Conservation (phyloP, 345 rosid species). For the Euphorbia pulcherrima region DNA sequence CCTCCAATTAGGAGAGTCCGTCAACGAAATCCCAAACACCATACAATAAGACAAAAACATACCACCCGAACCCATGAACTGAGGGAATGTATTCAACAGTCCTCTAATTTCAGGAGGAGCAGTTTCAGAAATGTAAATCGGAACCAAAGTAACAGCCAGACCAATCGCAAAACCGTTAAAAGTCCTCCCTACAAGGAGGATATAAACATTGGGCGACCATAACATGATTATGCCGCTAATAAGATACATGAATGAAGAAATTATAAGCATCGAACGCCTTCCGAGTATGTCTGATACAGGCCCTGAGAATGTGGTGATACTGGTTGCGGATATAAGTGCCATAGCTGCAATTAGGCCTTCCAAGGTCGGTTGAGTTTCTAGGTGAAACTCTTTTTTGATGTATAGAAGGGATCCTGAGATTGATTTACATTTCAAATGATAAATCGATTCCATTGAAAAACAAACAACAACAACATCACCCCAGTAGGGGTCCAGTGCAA, state of each 20-base stretch:
- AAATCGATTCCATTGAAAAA: too few species aligned
- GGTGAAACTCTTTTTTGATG: constrained; percentile 62
- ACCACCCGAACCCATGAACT: constrained; percentile 88
- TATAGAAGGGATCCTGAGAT: too few species aligned
- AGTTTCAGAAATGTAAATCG: constrained; percentile 87
- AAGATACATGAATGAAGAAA: constrained; percentile 70
- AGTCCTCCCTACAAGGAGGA: constrained; percentile 74
- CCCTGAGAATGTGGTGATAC: constrained; percentile 91
- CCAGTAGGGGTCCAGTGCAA: too few species aligned
- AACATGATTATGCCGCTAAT: constrained; percentile 80
- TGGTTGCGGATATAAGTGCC: constrained; percentile 90
- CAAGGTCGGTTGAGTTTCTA: constrained; percentile 53
- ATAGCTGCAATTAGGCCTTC: constrained; percentile 96
- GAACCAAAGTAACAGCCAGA: constrained; percentile 84
- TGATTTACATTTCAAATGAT: too few species aligned
- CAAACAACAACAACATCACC: too few species aligned
- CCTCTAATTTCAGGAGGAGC: constrained; percentile 97
- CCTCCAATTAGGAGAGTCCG: constrained; percentile 77
- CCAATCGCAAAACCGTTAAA: constrained; percentile 92
- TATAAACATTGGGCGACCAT: constrained; percentile 91
- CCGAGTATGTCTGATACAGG: constrained; percentile 89
- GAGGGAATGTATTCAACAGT: constrained; percentile 83
- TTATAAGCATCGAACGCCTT: constrained; percentile 90
- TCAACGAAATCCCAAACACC: constrained; percentile 81
- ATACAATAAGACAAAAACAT: constrained; percentile 92